Conservation (phyloP, 2,329 filamentous ascomycete species). For the Samsoniella hepiali region DNA sequence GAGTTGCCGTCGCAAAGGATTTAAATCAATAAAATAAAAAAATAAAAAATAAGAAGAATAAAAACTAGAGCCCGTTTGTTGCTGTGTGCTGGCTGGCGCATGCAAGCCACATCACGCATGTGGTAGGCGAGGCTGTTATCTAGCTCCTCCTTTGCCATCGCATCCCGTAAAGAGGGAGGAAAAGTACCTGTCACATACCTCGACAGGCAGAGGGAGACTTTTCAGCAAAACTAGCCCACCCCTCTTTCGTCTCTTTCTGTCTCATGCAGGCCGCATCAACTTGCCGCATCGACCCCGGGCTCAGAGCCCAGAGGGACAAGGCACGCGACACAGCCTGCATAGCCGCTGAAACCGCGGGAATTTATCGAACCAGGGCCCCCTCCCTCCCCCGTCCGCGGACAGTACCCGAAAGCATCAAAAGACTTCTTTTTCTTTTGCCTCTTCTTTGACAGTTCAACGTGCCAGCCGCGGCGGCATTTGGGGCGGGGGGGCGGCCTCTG, state of each 20-base stretch:
- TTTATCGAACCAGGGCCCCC: background rate
- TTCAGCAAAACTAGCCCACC: background rate
- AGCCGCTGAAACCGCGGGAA: background rate
- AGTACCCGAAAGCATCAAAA: too few species aligned
- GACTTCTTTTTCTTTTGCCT: too few species aligned
- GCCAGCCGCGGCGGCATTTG: background rate
- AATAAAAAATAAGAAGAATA: background rate
- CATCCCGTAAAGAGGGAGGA: background rate
- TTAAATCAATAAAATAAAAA: background rate
- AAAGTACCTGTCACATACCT: background rate
- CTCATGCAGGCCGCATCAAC: background rate
- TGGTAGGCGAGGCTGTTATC: background rate
- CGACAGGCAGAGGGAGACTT: background rate
- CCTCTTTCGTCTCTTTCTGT: background rate
- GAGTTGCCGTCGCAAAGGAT: background rate
- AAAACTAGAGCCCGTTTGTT: background rate
- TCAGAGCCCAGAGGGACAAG: background rate
- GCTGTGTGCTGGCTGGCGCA: background rate
- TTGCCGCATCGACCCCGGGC: background rate
- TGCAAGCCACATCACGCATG: constrained; percentile 6
- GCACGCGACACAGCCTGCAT: background rate
- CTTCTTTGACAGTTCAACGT: too few species aligned
- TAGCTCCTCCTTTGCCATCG: background rate
- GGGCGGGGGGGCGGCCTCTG: background rate
- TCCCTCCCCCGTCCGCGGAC: too few species aligned